These are phyloP conservation scores for Allium cepa DNA, from an alignment of 106 monocot species.

Conservation along the genomic window DNA sequence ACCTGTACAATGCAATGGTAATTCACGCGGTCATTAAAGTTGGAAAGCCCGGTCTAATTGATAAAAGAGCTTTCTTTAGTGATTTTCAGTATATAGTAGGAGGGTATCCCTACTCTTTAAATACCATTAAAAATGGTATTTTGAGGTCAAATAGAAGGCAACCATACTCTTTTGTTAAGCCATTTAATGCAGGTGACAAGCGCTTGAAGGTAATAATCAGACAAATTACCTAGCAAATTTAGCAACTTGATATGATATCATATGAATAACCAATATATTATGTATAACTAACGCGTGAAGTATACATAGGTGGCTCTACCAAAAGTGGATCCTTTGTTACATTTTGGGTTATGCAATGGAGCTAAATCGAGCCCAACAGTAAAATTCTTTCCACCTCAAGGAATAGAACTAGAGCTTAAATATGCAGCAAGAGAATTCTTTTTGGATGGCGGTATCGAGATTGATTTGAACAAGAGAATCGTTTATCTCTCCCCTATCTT, in stretches of 20 bases:
- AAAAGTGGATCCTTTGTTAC: conserved; percentile 78
- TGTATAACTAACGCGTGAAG: neutral
- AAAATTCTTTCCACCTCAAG: conserved; percentile 70
- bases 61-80: conserved; percentile 60
- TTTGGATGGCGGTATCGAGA: conserved; percentile 43
- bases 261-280: neutral
- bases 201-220: conserved; percentile 40
- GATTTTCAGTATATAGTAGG: conserved; percentile 87
- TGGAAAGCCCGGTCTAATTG: conserved; percentile 61
- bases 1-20: conserved; percentile 95
- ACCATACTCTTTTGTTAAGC: conserved; percentile 67
- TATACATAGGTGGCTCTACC: conserved; percentile 36
- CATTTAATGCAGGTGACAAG: conserved; percentile 51
- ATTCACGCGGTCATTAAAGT: conserved; percentile 68
- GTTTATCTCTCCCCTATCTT: conserved; percentile 73
- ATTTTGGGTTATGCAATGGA: conserved; percentile 80
- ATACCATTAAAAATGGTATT: conserved; percentile 84
- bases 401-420: conserved; percentile 58
- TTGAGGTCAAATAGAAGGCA: conserved; percentile 73
- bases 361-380: conserved; percentile 65
- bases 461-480: conserved; percentile 68
- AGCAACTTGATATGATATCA: neutral
- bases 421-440: conserved; percentile 89
- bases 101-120: conserved; percentile 78
- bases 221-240: too few species aligned